Conservation (phyloP, 306 rosid species). For the cucumber (Cucumis sativus) region Cucumber_9930_V3 NC_026656.2:20050501-20051000, state of each 20-base stretch:
- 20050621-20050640: background rate
- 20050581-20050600: background rate
- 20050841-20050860: background rate
- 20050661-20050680: constrained; percentile 1
- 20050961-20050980: background rate
- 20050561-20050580: background rate
- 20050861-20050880: background rate
- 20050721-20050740: background rate
- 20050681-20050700: background rate
- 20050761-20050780: background rate
- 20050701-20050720: background rate
- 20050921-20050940: too few species aligned
- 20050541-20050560: background rate
- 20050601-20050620: background rate
- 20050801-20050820: background rate
- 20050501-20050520: background rate
- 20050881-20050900: background rate
- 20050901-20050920: background rate
- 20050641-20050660: background rate
- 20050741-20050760: background rate
- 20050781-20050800: background rate
- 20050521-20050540: background rate
- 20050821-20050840: background rate
- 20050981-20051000: background rate
- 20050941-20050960: background rate